Conservation (phyloP, 2,329 filamentous ascomycete genomes). For the Stagonosporopsis chrysanthemi region DNA sequence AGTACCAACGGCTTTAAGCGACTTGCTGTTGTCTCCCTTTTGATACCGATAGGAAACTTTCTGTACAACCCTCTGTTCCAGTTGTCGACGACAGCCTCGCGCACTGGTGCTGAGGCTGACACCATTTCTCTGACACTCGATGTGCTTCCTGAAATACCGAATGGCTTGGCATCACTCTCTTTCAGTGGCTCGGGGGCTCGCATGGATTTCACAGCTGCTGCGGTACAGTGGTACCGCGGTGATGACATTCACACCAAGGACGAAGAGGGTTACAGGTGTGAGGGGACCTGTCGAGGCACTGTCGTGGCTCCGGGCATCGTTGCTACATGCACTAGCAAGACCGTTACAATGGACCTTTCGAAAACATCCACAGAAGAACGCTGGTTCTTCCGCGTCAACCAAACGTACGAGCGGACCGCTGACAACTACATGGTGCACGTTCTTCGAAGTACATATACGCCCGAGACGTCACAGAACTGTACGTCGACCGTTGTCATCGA, state of each 20-base stretch:
- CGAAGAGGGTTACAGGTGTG: constrained; percentile 4
- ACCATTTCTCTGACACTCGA: constrained; percentile 1
- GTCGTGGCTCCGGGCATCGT: constrained; percentile 7
- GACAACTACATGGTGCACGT: constrained; percentile 4
- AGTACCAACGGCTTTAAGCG: constrained; percentile 5
- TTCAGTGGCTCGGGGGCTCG: constrained; percentile 3
- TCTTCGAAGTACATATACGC: constrained; percentile 6
- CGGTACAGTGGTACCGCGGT: constrained; percentile 3
- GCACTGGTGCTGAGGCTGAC: constrained; percentile 3
- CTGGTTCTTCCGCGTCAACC: constrained; percentile 6
- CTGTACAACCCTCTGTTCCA: constrained; percentile 9
- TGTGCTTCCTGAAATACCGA: constrained; percentile 6
- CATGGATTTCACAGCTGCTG: constrained; percentile 10
- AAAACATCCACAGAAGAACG: background rate
- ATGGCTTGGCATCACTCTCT: constrained; percentile 1
- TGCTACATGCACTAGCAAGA: constrained; percentile 8
- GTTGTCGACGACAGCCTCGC: constrained; percentile 4
- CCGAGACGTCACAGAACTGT: background rate
- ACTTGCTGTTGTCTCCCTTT: background rate
- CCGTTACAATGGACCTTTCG: background rate
- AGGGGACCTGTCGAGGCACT: background rate
- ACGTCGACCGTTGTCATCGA: constrained; percentile 1
- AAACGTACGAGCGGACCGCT: background rate
- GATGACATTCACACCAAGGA: constrained; percentile 7
- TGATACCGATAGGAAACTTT: constrained; percentile 7